Evolutionary conservation across 2,329 filamentous ascomycete species (phyloP), one percentile per base, ranked within the genome.

Genomic region (Geosmithia morbida): DNA sequence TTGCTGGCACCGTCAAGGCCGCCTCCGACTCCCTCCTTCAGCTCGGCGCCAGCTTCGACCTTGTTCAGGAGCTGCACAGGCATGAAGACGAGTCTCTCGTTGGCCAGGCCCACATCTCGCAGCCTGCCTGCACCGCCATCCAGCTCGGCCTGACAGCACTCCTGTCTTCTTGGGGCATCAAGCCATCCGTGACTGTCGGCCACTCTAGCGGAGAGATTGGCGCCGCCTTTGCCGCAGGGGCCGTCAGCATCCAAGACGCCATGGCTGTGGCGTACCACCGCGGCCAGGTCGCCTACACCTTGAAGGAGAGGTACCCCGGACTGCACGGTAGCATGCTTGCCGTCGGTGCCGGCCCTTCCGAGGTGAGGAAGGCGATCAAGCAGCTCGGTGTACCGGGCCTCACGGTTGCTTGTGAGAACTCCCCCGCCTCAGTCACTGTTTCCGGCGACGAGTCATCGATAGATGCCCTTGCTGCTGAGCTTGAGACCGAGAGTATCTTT

Each of bases 271-370:
- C 68, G 2, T 70, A 67, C 49, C 59, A 62, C 19, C 65, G 69
- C 11, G 69, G 68, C 2, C 51, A 37, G 10, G 54, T 61, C 30
- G 59, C 62, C 2, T 56, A 61, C n/a, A 58, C 55, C 7, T 50
- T 61, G 16, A 43, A 40, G 43, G 20, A 43, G 17, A 2, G 46
- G 51, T 29, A 40, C 44, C 30, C 30, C 48, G 19, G 26, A 39
- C 20, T 71, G 0, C 59, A 60, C 3, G 75, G 75, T 0, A 59
- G 66, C 7, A 79, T 79, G 76, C 64, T 77, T 56, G 75, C 75
- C 1, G 71, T 77, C 2, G 75, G 71, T 2, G 63, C 65, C 1
- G 66, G 61, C 40, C 62, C 66, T 19, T 46, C 50, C 22, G 49
- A 48, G 3, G 40, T 48, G 2, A 8, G 14, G 1, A 39, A 42